Base-by-base conservation (phyloP, 140 eudicot genomes). In the Anethum foeniculum region DNA sequence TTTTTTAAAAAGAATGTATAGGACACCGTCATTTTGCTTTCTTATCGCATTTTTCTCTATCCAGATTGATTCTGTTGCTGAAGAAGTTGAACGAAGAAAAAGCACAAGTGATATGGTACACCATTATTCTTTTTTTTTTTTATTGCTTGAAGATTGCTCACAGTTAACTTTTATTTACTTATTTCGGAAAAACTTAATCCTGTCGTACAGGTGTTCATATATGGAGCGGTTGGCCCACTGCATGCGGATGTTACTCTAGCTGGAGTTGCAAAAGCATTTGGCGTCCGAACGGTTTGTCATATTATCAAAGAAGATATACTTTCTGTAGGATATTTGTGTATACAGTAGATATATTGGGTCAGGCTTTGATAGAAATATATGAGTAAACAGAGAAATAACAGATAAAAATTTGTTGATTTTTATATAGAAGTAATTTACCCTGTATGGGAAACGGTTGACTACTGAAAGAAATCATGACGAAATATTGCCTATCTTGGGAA, bases 241-340 rank as follows among this genome's bases (percentile, higher is more conserved):
- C 95, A 86, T 86, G 86, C 98, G 28, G 98, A 94, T 87, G 91
- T 90, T 80, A 90, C 97, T 16, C 85, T 88, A 58, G 95, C 93
- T 18, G 98, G 98, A 54, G 93, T 94, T 82, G 97, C 98, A 23
- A 94, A 94, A 90, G 97, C 98, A 80, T 92, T 92, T 86, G 96
- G 97, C 0, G 97, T 94, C 75, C 96, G 97, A 16, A 83, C 86
- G 96, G 98, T 93, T 72, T 25, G 90, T 77, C 28, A n/a, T 79
- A 47, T 68, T 44, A 48, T 16, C 41, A 5, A 64, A 12, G 23
- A 56, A 54, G 9, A n/a, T n/a, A 60, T 60, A 13, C 3, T n/a
- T 60, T n/a, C 32, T 60, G 30, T 21, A 39, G 32, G 68, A 60
- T 60, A 60, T 60, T n/a, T 60, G 68, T 10, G 15, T n/a, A n/a